A percentile compares a stretch with the other conserved stretches of the same genome.
phyloP scores from a whole-genome alignment of 768 basidiomycete genomes.

The Termitomyces eurrhizus region DNA sequence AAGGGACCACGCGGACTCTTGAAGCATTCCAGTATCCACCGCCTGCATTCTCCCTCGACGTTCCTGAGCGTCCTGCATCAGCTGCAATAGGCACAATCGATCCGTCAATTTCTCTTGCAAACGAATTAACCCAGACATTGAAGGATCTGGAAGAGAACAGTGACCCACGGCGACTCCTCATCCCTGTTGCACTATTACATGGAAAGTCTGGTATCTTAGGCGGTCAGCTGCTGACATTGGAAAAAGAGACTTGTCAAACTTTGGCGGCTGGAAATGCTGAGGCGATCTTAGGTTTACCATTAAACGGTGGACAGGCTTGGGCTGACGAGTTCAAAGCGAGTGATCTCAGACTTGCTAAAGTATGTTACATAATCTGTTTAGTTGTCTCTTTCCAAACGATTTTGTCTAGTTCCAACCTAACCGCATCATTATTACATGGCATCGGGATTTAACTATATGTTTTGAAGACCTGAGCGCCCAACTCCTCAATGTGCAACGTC shows the following conservation, averaged over 20 bases:
- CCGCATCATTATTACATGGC: constrained; percentile 60
- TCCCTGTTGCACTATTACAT: constrained; percentile 35
- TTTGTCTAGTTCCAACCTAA: constrained; percentile 52
- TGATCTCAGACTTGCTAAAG: constrained; percentile 55
- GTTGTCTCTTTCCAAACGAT: background rate
- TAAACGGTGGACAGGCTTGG: constrained; percentile 56
- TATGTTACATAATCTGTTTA: constrained; percentile 20
- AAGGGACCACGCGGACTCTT: constrained; percentile 43
- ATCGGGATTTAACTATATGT: constrained; percentile 59
- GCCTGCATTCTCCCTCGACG: constrained; percentile 28
- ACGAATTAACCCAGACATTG: constrained; percentile 40
- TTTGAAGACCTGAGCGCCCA: constrained; percentile 77
- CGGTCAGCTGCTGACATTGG: constrained; percentile 43
- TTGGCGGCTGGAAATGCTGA: constrained; percentile 25
- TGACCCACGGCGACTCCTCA: constrained; percentile 31
- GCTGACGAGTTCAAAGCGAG: constrained; percentile 46
- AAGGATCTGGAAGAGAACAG: constrained; percentile 31
- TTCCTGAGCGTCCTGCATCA: background rate
- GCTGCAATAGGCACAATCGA: constrained; percentile 6
- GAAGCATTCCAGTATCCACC: constrained; percentile 76
- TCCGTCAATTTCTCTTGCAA: constrained; percentile 22
- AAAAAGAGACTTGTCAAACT: constrained; percentile 42
- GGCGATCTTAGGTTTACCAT: constrained; percentile 26
- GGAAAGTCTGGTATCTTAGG: constrained; percentile 35
- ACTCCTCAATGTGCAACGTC: constrained; percentile 44